A percentile compares a stretch with the other conserved stretches of the same genome.
phyloP scores from a whole-genome alignment of 2,329 filamentous ascomycete genomes.

The Venturia aucupariae region DNA sequence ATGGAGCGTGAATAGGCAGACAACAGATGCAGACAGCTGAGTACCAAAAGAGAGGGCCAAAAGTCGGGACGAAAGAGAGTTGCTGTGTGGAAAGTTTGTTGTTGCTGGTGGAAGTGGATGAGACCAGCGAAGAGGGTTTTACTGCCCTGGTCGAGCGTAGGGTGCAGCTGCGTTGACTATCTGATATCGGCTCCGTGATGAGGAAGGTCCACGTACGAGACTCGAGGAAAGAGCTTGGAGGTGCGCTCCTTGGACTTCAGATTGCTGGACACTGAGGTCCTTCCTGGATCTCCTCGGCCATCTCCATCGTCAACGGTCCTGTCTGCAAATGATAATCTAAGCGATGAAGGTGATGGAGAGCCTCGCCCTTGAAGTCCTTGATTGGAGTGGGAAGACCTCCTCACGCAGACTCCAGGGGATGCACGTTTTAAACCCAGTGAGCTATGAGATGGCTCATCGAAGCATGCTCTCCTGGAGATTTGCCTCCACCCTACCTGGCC shows the following conservation, averaged over 20 bases:
- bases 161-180: background rate
- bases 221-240: constrained; percentile 5
- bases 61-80: background rate
- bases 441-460: no score
- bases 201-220: background rate
- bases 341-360: no score
- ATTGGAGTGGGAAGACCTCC: no score
- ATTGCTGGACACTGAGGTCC: background rate
- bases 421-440: no score
- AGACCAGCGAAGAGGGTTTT: background rate
- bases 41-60: background rate
- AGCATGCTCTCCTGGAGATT: no score
- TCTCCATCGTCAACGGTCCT: no score
- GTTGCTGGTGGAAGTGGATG: background rate
- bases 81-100: background rate
- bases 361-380: no score
- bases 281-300: background rate
- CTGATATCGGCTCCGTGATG: background rate
- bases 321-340: no score
- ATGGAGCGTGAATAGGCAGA: background rate
- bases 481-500: no score
- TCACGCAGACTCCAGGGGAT: no score
- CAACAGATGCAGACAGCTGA: constrained; percentile 1
- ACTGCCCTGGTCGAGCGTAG: background rate
- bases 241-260: background rate